Evolutionary conservation across 805 yeast genomes (phyloP), one percentile per base, ranked within the genome.

Genomic region (Candida dajiaensis): DNA sequence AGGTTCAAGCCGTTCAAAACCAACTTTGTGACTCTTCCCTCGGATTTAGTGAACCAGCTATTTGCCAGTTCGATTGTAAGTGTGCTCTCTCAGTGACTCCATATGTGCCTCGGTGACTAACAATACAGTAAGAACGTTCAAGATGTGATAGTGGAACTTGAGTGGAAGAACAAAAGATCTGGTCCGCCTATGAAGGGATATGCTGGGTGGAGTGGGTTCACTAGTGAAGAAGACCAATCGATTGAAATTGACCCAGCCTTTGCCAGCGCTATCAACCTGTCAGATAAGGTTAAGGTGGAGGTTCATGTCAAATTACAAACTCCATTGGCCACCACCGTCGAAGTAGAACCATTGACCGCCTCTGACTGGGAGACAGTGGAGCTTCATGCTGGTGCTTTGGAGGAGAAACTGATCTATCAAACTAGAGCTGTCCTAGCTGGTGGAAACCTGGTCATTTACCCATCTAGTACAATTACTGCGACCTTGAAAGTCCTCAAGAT

Each of bases 341-440:
- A 78, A 56, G 72, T 92, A 39, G 96, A 87, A 57, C 98, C 98
- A 0, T 65, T 76, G 18, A 73, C 87, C 0, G 64, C 81, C 2
- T 74, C 83, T 6, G 99, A 92, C 60, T 92, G 97, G 97, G 97
- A 90, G 53, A 68, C 87, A 23, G 85, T 89, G 3, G 96, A 90
- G 59, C 64, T 85, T 3, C 86, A 92, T 63, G 92, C 96, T 2
- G 80, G 76, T 25, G 77, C 73, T 38, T 74, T 92, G 22, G 97
- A 92, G 59, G 78, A 80, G 40, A 77, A 78, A 51, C 73, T 90
- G 55, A 67, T 92, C 31, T 78, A 82, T 46, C 97, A 92, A 61
- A 81, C 95, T 1, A 71, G 97, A 48, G 84, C 90, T 42, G 85
- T 89, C 1, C 69, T 80, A 0, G 42, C 73, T 18, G 69, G 72